Evolutionary conservation across 441 rosid species (phyloP).

Genomic region (Erysimum pusillum): DNA sequence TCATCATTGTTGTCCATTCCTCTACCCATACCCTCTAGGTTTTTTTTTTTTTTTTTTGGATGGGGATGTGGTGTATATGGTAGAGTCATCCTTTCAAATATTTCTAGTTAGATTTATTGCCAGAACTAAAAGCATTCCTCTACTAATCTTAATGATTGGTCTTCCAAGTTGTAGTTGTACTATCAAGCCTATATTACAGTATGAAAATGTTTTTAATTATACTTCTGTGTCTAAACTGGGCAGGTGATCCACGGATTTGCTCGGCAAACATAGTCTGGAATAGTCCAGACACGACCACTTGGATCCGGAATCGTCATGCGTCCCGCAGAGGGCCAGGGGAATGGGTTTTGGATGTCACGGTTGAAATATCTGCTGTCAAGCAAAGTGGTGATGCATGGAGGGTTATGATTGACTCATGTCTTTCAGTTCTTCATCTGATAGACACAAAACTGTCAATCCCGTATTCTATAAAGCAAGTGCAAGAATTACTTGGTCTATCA

Average conservation of each 20-base stretch:
- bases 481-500: slow-evolving; percentile 88
- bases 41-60: slow-evolving; percentile 5
- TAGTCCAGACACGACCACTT: slow-evolving; percentile 69
- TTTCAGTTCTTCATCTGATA: slow-evolving; percentile 82
- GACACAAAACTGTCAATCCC: slow-evolving; percentile 88
- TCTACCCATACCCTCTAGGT: neutral
- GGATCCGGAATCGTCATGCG: slow-evolving; percentile 72
- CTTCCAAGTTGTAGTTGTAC: slow-evolving; percentile 17
- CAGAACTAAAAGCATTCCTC: slow-evolving; percentile 1
- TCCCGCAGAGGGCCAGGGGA: slow-evolving; percentile 73
- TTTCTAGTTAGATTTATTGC: slow-evolving; percentile 13
- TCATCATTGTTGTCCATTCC: neutral
- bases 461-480: slow-evolving; percentile 88
- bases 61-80: neutral
- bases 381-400: slow-evolving; percentile 98
- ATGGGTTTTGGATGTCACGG: slow-evolving; percentile 76
- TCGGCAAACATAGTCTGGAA: slow-evolving; percentile 83
- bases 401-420: slow-evolving; percentile 81
- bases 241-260: slow-evolving; percentile 86
- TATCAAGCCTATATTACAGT: slow-evolving; percentile 9
- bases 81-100: no score
- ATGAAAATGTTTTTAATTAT: slow-evolving; percentile 16
- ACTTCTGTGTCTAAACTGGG: slow-evolving; percentile 42
- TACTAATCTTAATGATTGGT: slow-evolving; percentile 25
- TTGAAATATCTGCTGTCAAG: slow-evolving; percentile 80